Percentiles rank a stretch among this genome's conserved stretches.
Evolutionary conservation across 2,329 filamentous ascomycete genomes (phyloP).

Genomic region (Diaporthe australafricana): DNA sequence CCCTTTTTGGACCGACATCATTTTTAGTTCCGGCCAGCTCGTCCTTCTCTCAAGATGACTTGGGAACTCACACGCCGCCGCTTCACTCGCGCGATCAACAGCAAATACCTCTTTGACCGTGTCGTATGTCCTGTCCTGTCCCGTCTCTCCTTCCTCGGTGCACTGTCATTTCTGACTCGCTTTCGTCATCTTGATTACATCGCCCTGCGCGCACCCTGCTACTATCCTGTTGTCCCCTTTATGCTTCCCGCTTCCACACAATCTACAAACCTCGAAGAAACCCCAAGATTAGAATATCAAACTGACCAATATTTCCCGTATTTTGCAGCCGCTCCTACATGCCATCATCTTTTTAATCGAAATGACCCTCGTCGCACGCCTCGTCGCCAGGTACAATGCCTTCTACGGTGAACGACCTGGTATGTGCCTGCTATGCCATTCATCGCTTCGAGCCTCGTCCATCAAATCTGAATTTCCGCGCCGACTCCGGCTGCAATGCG

Average conservation of each 20-base stretch:
- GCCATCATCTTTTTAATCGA: conserved; percentile 86
- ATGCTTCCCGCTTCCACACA: not conserved
- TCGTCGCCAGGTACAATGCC: conserved; percentile 89
- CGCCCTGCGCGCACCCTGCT: conserved; percentile 2
- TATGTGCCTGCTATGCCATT: conserved; percentile 55
- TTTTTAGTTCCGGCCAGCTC: conserved; percentile 11
- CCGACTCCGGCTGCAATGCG: not conserved
- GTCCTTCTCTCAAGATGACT: conserved; percentile 56
- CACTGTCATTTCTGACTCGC: conserved; percentile 26
- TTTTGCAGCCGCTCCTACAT: conserved; percentile 84
- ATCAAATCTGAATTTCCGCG: not conserved
- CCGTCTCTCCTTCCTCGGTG: conserved; percentile 18
- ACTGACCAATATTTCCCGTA: conserved; percentile 36
- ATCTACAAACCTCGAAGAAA: not conserved
- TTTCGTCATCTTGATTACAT: conserved; percentile 35
- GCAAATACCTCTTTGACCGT: conserved; percentile 78
- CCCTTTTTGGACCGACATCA: conserved; percentile 6
- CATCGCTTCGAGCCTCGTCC: not conserved
- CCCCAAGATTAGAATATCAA: not conserved
- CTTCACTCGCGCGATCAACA: conserved; percentile 74
- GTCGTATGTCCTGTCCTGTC: conserved; percentile 66
- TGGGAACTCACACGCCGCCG: conserved; percentile 71
- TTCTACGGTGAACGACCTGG: conserved; percentile 93
- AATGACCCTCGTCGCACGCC: conserved; percentile 84
- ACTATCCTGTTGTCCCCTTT: not conserved